phyloP scores from a whole-genome alignment of 148 eudicot genomes.

The Rhododendron vialii region DNA sequence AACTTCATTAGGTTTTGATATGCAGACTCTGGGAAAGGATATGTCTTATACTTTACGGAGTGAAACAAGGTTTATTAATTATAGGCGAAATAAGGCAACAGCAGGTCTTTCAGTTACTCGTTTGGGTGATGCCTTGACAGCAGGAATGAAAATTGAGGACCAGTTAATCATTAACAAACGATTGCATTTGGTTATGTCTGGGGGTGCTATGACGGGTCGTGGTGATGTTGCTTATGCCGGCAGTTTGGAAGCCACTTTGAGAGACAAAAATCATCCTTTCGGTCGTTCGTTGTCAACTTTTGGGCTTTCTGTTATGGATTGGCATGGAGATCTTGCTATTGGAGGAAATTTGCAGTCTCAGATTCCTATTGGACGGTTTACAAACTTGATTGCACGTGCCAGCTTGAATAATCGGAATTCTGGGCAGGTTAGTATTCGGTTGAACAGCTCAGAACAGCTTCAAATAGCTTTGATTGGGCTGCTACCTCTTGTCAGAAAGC shows the following conservation, averaged over 20 bases:
- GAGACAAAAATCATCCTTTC: slow-evolving; percentile 81
- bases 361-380: slow-evolving; percentile 70
- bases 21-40: slow-evolving; percentile 82
- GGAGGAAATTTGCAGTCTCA: slow-evolving; percentile 83
- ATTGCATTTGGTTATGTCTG: slow-evolving; percentile 59
- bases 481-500: slow-evolving; percentile 63
- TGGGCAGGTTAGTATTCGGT: slow-evolving; percentile 70
- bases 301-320: slow-evolving; percentile 85
- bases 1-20: slow-evolving; percentile 77
- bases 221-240: slow-evolving; percentile 94
- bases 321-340: slow-evolving; percentile 92
- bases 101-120: slow-evolving; percentile 74
- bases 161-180: slow-evolving; percentile 55
- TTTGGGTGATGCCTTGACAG: slow-evolving; percentile 71
- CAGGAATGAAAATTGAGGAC: slow-evolving; percentile 83
- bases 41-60: slow-evolving; percentile 74
- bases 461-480: slow-evolving; percentile 70
- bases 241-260: slow-evolving; percentile 82
- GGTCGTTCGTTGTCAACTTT: slow-evolving; percentile 75
- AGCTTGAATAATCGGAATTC: slow-evolving; percentile 73
- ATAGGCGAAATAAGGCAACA: slow-evolving; percentile 59
- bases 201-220: slow-evolving; percentile 77
- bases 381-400: slow-evolving; percentile 73
- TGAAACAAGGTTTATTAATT: slow-evolving; percentile 72
- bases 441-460: slow-evolving; percentile 91